Conservation (phyloP, 2,329 filamentous ascomycete genomes). For the Epichloe brachyelytri region DNA sequence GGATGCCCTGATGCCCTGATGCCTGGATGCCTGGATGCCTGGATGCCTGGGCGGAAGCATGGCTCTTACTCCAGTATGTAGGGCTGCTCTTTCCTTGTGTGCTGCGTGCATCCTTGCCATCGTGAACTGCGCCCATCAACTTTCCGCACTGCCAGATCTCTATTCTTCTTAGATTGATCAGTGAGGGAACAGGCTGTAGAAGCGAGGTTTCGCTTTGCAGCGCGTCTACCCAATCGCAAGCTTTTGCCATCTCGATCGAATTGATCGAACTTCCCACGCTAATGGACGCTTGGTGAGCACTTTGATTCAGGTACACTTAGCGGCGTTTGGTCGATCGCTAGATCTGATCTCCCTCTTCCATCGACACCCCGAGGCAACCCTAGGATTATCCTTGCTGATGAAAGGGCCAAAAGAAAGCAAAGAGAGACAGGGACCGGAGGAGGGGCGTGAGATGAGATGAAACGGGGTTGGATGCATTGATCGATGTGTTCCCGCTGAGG, state of each 20-base stretch:
- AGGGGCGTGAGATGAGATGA: neutral
- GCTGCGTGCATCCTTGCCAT: too few relatives aligned
- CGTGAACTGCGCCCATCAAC: too few relatives aligned
- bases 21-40: too few relatives aligned
- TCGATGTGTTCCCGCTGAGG: neutral
- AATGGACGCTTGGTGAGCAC: too few relatives aligned
- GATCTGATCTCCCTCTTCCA: constrained; percentile 9
- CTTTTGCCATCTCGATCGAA: neutral
- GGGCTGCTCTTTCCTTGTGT: too few relatives aligned
- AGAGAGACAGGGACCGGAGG: neutral
- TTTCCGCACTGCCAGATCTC: too few relatives aligned
- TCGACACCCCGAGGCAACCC: neutral
- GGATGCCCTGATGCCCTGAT: too few relatives aligned
- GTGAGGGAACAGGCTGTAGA: too few relatives aligned
- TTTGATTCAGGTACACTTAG: neutral
- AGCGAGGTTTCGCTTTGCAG: too few relatives aligned
- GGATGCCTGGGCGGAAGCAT: too few relatives aligned
- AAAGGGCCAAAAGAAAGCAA: neutral
- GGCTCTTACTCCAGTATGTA: too few relatives aligned
- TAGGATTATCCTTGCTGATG: neutral
- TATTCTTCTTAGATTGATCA: too few relatives aligned
- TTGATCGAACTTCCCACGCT: neutral
- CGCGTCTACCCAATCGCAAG: neutral
- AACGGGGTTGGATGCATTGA: neutral
- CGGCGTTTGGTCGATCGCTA: constrained; percentile 5